Evolutionary conservation across 331 rosid species (phyloP), one percentile per base, ranked within the genome.

Genomic region (Stylosanthes scabra): DNA sequence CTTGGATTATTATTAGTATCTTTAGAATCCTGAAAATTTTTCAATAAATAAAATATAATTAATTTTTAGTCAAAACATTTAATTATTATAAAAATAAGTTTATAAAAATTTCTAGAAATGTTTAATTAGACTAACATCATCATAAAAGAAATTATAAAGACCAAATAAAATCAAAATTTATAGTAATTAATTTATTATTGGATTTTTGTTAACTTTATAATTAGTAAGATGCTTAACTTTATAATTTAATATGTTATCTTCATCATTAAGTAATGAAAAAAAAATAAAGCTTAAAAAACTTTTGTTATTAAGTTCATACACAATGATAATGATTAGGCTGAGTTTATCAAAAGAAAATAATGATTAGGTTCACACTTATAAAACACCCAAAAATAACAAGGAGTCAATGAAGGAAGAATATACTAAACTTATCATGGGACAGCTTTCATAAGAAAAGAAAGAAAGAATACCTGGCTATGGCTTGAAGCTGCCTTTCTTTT

Each of bases 391-490:
- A 52, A 52, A 52, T 52, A n/a, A 15, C 28, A 52, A 14, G 14
- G 68, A 71, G 84, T 73, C 86, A 81, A 72, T 59, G 66, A 71
- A 68, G 56, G 52, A 46, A 67, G 60, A 77, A 52, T 52, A 61
- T 52, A 15, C 11, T 52, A 52, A 59, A 66, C 15, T 15, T 46
- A 29, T 63, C 37, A 59, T 79, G 77, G 29, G 70, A 49, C 57
- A 84, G 6, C 58, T 78, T 70, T 70, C 25, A 67, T 34, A 28
- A 10, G 50, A 59, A 78, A 71, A 58, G 59, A 78, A 71, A 58
- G 59, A 29, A 82, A 74, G 75, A 50, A 57, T 77, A 80, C 88
- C 88, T 83, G 78, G 78, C 52, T 83, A 85, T 83, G 78, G 78
- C 52, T 83, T 72, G 80, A 72, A 68, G 78, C 82, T 25, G 63